phyloP scores from a whole-genome alignment of 768 basidiomycete species.

The Termitomyces sp. region DNA sequence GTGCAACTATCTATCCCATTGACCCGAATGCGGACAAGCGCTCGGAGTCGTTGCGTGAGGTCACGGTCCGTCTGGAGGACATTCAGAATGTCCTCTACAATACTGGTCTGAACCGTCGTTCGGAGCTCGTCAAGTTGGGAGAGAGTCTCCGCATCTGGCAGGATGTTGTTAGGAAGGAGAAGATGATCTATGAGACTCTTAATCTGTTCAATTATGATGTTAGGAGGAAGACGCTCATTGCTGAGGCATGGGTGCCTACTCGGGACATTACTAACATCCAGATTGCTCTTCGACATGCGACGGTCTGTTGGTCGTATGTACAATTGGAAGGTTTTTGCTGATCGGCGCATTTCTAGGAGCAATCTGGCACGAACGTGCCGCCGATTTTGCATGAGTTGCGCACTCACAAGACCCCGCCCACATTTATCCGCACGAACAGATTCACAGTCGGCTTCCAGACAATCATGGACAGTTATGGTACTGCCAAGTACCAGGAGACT shows the following conservation, averaged over 20 bases:
- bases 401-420: slow-evolving; percentile 90
- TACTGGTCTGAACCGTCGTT: slow-evolving; percentile 76
- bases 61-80: slow-evolving; percentile 85
- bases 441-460: slow-evolving; percentile 97
- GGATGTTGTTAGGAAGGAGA: slow-evolving; percentile 93
- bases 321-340: background rate
- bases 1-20: slow-evolving; percentile 93
- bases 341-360: slow-evolving; percentile 48
- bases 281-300: slow-evolving; percentile 81
- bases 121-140: slow-evolving; percentile 78
- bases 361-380: slow-evolving; percentile 86
- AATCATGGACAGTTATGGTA: slow-evolving; percentile 97
- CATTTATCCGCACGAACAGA: slow-evolving; percentile 91
- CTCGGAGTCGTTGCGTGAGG: slow-evolving; percentile 82
- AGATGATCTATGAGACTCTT: slow-evolving; percentile 91
- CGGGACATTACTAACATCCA: slow-evolving; percentile 87
- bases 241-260: slow-evolving; percentile 97
- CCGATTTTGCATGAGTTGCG: slow-evolving; percentile 88
- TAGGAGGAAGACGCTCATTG: slow-evolving; percentile 88
- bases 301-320: slow-evolving; percentile 37
- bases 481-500: slow-evolving; percentile 91
- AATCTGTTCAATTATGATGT: slow-evolving; percentile 96
- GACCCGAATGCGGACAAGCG: slow-evolving; percentile 94
- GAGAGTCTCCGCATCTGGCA: slow-evolving; percentile 87
- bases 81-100: slow-evolving; percentile 85